Percentiles rank a stretch among this genome's conserved stretches.
Evolutionary conservation across 139 green algal species (phyloP).

Genomic region (Volvox africanus): DNA sequence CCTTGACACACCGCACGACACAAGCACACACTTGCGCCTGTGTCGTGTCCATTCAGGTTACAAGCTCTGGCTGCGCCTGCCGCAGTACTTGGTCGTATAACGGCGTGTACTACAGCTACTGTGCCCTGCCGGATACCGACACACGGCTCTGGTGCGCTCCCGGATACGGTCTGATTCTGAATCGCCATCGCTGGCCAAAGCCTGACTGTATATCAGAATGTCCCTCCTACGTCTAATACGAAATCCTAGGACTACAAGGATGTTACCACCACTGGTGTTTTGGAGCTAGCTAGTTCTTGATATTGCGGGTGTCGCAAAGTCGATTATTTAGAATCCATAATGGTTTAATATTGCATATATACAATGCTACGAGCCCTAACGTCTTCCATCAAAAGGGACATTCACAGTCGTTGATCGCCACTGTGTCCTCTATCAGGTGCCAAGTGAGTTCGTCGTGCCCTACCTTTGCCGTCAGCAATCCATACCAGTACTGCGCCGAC

Average conservation of each 20-base stretch:
- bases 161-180: not conserved
- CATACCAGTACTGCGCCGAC: conserved; percentile 15
- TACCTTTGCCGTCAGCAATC: not conserved
- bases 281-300: no score
- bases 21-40: no score
- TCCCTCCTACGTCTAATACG: no score
- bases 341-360: no score
- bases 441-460: conserved; percentile 3
- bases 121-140: not conserved
- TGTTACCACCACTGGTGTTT: no score
- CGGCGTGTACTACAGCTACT: conserved; percentile 6
- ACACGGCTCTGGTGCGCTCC: not conserved
- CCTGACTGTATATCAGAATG: no score
- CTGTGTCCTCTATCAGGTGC: not conserved
- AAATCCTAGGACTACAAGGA: no score
- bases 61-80: conserved; percentile 1
- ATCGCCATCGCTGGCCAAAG: no score
- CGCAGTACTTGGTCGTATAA: conserved; percentile 4
- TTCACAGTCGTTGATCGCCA: not conserved
- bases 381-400: not conserved
- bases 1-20: no score
- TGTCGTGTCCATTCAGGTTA: not conserved
- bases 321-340: no score
- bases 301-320: no score
- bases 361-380: not conserved